Conservation (phyloP, 2,329 filamentous ascomycete species). For the Macrophomina tecta region DNA sequence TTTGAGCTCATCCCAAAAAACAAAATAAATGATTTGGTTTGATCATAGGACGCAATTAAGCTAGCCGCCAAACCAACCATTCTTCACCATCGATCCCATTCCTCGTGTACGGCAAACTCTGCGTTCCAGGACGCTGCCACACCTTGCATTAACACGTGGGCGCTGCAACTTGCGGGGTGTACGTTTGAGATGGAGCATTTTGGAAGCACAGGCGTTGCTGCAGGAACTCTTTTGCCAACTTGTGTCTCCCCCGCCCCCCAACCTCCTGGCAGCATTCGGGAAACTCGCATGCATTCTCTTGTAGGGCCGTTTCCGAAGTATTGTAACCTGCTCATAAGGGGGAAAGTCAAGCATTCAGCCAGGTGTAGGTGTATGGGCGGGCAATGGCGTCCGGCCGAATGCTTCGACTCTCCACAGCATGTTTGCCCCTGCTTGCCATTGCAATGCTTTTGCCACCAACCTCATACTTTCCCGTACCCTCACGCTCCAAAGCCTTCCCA, state of each 20-base stretch:
- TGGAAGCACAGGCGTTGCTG: conserved; percentile 4
- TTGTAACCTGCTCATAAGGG: no score
- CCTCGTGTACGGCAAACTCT: background rate
- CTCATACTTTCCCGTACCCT: no score
- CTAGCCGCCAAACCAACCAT: background rate
- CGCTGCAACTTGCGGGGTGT: background rate
- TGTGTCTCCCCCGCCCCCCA: background rate
- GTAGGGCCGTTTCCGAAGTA: no score
- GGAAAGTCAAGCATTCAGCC: no score
- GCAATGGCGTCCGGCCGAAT: no score
- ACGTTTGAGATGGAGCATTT: conserved; percentile 1
- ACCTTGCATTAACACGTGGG: conserved; percentile 2
- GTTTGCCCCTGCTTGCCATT: no score
- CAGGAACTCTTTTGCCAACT: background rate
- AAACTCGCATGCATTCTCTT: no score
- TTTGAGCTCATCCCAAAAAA: background rate
- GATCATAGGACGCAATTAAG: background rate
- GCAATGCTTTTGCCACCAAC: no score
- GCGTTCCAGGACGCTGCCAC: background rate
- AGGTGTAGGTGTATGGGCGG: no score
- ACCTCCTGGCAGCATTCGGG: background rate
- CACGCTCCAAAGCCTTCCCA: no score
- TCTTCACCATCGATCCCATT: background rate
- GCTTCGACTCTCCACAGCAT: no score
- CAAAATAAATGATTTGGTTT: no score